Conservation (phyloP, 805 yeast genomes). For the Candida maris region DNA sequence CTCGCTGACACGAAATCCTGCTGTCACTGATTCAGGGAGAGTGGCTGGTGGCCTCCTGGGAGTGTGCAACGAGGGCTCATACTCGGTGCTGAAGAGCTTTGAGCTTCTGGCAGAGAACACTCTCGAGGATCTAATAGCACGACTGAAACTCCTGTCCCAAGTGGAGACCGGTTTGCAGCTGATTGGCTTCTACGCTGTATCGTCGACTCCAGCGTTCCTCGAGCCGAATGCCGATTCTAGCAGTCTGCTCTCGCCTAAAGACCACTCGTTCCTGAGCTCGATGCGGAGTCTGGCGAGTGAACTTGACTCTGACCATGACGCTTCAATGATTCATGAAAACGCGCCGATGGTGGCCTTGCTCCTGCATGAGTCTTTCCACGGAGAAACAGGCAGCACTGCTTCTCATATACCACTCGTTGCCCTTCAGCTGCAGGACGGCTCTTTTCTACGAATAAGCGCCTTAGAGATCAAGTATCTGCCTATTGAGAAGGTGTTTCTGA, state of each 20-base stretch:
- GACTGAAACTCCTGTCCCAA: slow-evolving; percentile 18
- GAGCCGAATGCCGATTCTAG: background rate
- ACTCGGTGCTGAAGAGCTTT: slow-evolving; percentile 13
- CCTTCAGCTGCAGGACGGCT: background rate
- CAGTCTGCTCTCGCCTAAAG: background rate
- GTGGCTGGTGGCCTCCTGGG: slow-evolving; percentile 17
- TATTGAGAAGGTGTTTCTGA: slow-evolving; percentile 15
- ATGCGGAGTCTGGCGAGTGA: background rate
- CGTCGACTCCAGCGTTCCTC: background rate
- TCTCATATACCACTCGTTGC: slow-evolving; percentile 2
- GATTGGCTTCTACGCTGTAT: slow-evolving; percentile 23
- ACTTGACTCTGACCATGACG: background rate
- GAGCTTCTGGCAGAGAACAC: slow-evolving; percentile 6
- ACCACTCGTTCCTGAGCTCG: background rate
- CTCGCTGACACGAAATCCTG: slow-evolving; percentile 3
- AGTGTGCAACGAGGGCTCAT: slow-evolving; percentile 4
- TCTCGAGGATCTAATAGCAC: slow-evolving; percentile 4
- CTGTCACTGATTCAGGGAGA: background rate
- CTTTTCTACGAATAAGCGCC: background rate
- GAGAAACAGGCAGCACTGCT: background rate
- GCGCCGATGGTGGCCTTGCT: background rate
- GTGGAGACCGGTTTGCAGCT: slow-evolving; percentile 23
- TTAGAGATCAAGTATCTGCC: slow-evolving; percentile 13
- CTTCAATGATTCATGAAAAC: background rate
- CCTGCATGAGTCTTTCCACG: slow-evolving; percentile 3